Evolutionary conservation across 306 rosid species (phyloP).

Genomic region (Glycine tomentella): DNA sequence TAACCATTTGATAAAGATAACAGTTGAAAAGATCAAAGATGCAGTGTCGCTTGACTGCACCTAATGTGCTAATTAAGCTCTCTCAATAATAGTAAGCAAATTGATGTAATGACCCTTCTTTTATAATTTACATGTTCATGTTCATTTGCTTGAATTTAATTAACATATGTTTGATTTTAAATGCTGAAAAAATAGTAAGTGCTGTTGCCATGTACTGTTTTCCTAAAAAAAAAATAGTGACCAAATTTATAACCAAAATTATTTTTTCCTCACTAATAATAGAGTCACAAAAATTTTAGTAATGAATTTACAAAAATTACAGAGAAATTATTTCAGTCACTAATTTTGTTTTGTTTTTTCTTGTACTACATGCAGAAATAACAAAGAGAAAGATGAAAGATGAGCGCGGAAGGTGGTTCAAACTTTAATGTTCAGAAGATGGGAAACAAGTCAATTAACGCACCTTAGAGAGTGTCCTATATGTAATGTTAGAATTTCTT

Average conservation of each 20-base stretch:
- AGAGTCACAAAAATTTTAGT: neutral
- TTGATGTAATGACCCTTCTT: neutral
- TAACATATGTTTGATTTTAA: neutral
- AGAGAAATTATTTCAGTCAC: too few relatives aligned
- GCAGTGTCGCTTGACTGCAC: conserved; percentile 47
- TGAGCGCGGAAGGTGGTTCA: conserved; percentile 8
- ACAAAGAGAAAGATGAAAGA: conserved; percentile 20
- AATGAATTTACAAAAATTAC: neutral
- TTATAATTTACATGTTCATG: neutral
- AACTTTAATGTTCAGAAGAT: conserved; percentile 7
- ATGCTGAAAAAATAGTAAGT: neutral
- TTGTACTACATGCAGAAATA: conserved; percentile 26
- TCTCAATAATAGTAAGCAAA: conserved; percentile 43
- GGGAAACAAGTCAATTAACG: conserved; percentile 64
- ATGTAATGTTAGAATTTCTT: too few relatives aligned
- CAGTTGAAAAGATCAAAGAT: conserved; percentile 62
- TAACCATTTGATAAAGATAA: conserved; percentile 60
- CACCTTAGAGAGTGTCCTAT: conserved; percentile 56
- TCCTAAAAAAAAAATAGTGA: too few relatives aligned
- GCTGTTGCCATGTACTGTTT: too few relatives aligned
- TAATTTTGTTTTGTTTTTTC: neutral
- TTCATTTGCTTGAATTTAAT: conserved; percentile 9
- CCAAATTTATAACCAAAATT: too few relatives aligned
- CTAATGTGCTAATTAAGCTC: neutral
- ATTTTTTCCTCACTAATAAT: too few relatives aligned